Conservation (phyloP, 257 asterid genomes). For the Capsicum chinense region DNA sequence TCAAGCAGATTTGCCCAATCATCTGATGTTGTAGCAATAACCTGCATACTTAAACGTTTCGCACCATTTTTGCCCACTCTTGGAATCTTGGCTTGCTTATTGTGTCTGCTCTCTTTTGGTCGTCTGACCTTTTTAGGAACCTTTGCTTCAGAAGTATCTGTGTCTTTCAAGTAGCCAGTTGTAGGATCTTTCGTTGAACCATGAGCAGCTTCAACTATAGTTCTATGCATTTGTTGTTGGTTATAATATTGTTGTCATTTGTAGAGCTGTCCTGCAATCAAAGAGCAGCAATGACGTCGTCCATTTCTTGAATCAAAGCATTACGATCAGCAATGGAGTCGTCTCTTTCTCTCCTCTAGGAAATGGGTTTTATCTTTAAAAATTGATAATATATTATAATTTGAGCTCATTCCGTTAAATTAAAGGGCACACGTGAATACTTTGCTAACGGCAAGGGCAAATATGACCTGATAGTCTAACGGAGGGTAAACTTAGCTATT, state of each 20-base stretch:
- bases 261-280: constrained; percentile 58
- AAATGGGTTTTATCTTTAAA: no score
- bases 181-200: no score
- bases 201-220: no score
- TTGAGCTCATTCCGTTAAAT: no score
- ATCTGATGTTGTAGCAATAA: constrained; percentile 43
- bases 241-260: constrained; percentile 44
- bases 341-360: constrained; percentile 48
- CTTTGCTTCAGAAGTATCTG: constrained; percentile 28
- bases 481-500: no score
- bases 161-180: no score
- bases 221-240: no score
- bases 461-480: no score
- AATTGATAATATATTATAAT: no score
- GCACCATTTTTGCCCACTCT: constrained; percentile 55
- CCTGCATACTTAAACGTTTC: constrained; percentile 53
- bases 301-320: constrained; percentile 74
- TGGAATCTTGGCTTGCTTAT: constrained; percentile 52
- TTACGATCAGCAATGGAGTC: constrained; percentile 87
- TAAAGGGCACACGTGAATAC: no score
- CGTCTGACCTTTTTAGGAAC: constrained; percentile 64
- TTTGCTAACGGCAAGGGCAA: no score
- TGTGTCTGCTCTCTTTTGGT: constrained; percentile 51
- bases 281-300: constrained; percentile 73
- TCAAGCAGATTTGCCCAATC: constrained; percentile 52